Base-by-base conservation (phyloP, 2,329 filamentous ascomycete genomes). In the Macrophomina phaseolina region DNA sequence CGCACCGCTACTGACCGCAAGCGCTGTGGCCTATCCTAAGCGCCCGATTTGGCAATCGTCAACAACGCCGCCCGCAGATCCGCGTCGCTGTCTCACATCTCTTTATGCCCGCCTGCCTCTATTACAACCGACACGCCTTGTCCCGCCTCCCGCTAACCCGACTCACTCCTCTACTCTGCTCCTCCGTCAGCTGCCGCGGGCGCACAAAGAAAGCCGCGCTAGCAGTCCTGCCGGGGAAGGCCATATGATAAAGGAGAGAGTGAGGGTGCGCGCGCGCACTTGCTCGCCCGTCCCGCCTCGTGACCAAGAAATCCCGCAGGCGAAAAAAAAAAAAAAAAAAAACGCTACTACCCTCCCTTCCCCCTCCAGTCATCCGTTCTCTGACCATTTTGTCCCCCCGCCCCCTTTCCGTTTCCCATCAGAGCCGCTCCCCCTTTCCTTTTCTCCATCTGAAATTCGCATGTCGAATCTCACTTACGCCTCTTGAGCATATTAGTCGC, bases 291-390 rank as follows among this genome's bases (percentile, higher is more conserved):
- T 18, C 40, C 46, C 42, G 36, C 63, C 38, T 56, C 58, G 58
- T 62, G 58, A 62, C 58, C 58, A 48, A 62, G 58, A 62, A 62
- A 62, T 62, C 58, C 42, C 58, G 58, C 58, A 62, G 42, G 42
- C 38, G 3, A 40, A 40, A 8, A 40, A 2, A 36, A 32, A 53
- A 53, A 30, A 30, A 14, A 30, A 53, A n/a, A 36, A 36, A 36
- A 18, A 18, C 18, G 32, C 51, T 40, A 45, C 56, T 46, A 61
- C 56, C 58, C n/a, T 62, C 28, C 32, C 58, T 9, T 62, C 38
- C 32, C n/a, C 18, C 5, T 45, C 40, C 18, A 9, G 3, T 45
- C 42, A 45, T 5, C 42, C 42, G 11, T 52, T 34, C 61, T 28
- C 18, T 55, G 18, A 23, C 49, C 40, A 14, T 28, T 23, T n/a